Base-by-base conservation (phyloP, 83 land plant genomes). In the Diphasiastrum complanatum region DNA sequence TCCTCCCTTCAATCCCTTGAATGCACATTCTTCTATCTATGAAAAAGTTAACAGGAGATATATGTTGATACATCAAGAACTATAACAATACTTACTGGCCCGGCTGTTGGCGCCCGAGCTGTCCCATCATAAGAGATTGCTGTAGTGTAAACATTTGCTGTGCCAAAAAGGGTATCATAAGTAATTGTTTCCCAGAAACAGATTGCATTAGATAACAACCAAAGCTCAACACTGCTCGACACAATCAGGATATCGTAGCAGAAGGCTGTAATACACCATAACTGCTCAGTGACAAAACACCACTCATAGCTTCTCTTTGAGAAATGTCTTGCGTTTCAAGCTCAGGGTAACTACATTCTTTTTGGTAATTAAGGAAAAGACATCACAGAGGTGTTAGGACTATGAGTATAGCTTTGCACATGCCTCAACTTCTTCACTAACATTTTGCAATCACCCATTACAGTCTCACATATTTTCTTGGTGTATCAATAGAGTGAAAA, bases 61-160 rank as follows among this genome's bases (percentile, higher is more conserved):
- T 23, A 18, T n/a, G 56, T 33, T 32, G 14, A 6, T 31, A 47
- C 2, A 63, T 20, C 46, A 25, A 26, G 38, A 23, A 34, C 14
- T 24, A 41, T 24, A 60, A 5, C 30, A 34, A 32, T 24, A 64
- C 91, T 71, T 76, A 89, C 95, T 68, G 82, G 46, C 81, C 68
- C 14, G 78, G 26, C 55, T 55, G 76, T 67, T 75, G 91, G 35
- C 53, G 80, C 14, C 68, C 61, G 16, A 71, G 65, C 62, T 74
- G 84, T 29, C 81, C 62, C 12, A 68, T 32, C 34, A n/a, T n/a
- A n/a, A 84, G 54, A 48, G 77, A 14, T 54, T 81, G 84, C 70
- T 88, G 84, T 1, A 88, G 71, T 60, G 71, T 26, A 55, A 82
- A 32, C 66, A 88, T 58, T 79, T 80, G 86, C 95, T 88, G 86